These are phyloP conservation scores for Nicotiana sylvestris DNA, from an alignment of 257 asterid species.

Conservation along the genomic window DNA sequence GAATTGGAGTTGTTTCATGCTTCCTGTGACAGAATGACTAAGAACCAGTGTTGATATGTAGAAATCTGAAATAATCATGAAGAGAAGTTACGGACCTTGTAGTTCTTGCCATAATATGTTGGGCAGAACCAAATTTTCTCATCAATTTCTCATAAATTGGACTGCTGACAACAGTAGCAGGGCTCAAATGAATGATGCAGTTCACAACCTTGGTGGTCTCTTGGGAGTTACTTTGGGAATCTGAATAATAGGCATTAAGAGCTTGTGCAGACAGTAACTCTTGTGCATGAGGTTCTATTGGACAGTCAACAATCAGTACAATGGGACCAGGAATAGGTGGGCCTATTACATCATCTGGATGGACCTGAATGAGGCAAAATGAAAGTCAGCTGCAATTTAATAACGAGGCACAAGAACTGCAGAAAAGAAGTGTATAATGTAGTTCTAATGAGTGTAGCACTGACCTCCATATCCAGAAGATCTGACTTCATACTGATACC, in stretches of 20 bases:
- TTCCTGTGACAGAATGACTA: neutral
- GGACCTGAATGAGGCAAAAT: slow-evolving; percentile 4
- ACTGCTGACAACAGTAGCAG: neutral
- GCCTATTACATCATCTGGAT: neutral
- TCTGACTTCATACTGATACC: slow-evolving; percentile 10
- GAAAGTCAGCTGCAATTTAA: neutral
- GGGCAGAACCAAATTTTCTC: neutral
- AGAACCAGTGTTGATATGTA: neutral
- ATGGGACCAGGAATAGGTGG: neutral
- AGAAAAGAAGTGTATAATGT: neutral
- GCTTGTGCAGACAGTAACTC: neutral
- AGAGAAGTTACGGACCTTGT: neutral
- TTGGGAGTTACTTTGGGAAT: neutral
- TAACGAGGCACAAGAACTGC: neutral
- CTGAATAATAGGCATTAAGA: neutral
- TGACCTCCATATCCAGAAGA: neutral
- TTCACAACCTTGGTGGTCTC: neutral
- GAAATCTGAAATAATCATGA: neutral
- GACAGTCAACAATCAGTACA: slow-evolving; percentile 1
- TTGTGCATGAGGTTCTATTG: slow-evolving; percentile 1
- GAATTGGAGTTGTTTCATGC: slow-evolving; percentile 3
- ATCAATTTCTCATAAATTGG: neutral
- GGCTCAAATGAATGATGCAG: slow-evolving; percentile 5
- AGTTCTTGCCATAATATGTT: slow-evolving; percentile 3
- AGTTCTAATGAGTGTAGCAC: neutral